Percentiles rank a stretch among this genome's conserved stretches.
These are phyloP conservation scores for Syzygium malaccense DNA, from an alignment of 441 rosid genomes.

Conservation along the genomic window DNA sequence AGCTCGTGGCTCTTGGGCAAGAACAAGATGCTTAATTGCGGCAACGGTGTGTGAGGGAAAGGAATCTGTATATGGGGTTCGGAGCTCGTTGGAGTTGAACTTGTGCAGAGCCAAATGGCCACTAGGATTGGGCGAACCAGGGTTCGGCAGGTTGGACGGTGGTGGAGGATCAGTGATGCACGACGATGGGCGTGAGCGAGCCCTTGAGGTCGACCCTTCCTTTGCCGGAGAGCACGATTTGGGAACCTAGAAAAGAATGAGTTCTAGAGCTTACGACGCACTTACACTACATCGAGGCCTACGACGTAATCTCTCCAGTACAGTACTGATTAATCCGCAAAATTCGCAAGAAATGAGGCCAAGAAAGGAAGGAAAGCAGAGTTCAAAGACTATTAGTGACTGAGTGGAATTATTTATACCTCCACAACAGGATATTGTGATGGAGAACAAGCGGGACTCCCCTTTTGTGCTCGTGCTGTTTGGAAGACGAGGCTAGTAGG, in stretches of 20 bases:
- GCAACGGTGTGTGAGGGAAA: constrained; percentile 23
- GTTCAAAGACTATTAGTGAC: not conserved
- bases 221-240: constrained; percentile 24
- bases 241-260: constrained; percentile 7
- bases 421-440: constrained; percentile 14
- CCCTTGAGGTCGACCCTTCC: constrained; percentile 26
- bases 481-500: constrained; percentile 38
- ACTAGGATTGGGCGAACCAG: not conserved
- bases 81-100: constrained; percentile 2
- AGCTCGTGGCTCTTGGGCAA: constrained; percentile 51
- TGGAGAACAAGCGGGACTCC: constrained; percentile 4
- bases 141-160: constrained; percentile 18
- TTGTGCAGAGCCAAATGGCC: not conserved
- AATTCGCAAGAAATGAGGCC: not conserved
- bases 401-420: constrained; percentile 16
- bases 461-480: constrained; percentile 15
- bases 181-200: constrained; percentile 15
- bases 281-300: no score
- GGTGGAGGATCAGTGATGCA: constrained; percentile 5
- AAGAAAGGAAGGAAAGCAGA: not conserved
- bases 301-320: not conserved
- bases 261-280: not conserved
- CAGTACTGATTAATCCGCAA: no score
- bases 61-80: constrained; percentile 5
- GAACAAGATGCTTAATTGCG: constrained; percentile 27